Percentiles rank a stretch among this genome's conserved stretches.
Conservation (phyloP, 306 rosid genomes). For the Prinsepia uniflora region DNA sequence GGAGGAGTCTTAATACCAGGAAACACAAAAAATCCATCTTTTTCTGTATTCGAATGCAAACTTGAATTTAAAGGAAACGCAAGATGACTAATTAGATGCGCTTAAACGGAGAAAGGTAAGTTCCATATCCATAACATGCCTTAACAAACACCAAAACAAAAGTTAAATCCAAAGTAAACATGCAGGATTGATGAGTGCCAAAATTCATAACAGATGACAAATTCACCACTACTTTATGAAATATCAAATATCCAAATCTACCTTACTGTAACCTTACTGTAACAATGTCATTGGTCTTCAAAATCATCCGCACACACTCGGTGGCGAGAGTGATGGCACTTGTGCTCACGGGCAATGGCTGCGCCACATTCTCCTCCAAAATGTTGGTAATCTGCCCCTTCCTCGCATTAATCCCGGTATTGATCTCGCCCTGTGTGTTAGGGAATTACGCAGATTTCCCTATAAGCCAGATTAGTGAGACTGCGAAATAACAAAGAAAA, state of each 20-base stretch:
- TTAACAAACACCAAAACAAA: constrained; percentile 6
- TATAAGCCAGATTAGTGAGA: too few relatives aligned
- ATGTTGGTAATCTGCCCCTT: constrained; percentile 98
- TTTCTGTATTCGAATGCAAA: not conserved
- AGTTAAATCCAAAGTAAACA: constrained; percentile 13
- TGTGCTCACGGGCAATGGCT: constrained; percentile 93
- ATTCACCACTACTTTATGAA: constrained; percentile 10
- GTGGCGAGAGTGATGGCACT: constrained; percentile 92
- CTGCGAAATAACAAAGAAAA: too few relatives aligned
- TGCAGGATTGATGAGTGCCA: constrained; percentile 6
- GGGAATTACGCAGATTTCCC: too few relatives aligned
- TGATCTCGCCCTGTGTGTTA: constrained; percentile 96
- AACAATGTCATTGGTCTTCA: constrained; percentile 97
- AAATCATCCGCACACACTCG: constrained; percentile 97
- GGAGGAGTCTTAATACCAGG: not conserved
- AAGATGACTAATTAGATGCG: not conserved
- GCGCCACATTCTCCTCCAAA: constrained; percentile 99
- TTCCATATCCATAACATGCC: constrained; percentile 16
- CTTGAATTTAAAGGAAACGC: not conserved
- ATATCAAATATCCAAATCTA: constrained; percentile 23
- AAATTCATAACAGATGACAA: constrained; percentile 24
- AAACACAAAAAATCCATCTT: not conserved
- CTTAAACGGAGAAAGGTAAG: constrained; percentile 15
- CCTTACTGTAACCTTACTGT: too few relatives aligned
- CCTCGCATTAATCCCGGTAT: constrained; percentile 96